Evolutionary conservation across 2,329 filamentous ascomycete species (phyloP).

Genomic region (Moelleriella libera): DNA sequence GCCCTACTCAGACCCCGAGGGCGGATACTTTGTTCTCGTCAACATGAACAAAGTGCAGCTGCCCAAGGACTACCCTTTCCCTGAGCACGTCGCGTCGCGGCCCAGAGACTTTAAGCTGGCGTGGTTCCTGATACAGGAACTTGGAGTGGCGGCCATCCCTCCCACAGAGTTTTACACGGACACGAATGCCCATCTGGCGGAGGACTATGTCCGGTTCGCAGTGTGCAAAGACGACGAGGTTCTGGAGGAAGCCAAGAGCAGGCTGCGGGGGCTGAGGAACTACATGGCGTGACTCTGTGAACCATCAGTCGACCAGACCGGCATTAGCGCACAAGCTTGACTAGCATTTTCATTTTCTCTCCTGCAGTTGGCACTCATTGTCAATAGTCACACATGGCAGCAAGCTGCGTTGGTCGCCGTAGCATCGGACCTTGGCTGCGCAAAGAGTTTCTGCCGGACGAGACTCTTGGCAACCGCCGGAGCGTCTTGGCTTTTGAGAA

Average conservation of each 20-base stretch:
- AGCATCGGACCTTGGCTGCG: too few relatives aligned
- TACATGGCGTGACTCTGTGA: constrained; percentile 35
- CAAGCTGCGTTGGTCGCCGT: too few relatives aligned
- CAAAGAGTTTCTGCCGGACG: too few relatives aligned
- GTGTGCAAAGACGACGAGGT: constrained; percentile 92
- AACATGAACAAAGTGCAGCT: constrained; percentile 83
- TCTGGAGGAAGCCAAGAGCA: constrained; percentile 63
- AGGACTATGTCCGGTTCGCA: constrained; percentile 89
- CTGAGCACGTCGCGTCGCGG: constrained; percentile 69
- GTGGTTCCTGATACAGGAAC: constrained; percentile 94
- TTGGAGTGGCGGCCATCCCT: constrained; percentile 90
- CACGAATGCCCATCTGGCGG: constrained; percentile 66
- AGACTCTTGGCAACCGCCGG: too few relatives aligned
- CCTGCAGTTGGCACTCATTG: too few relatives aligned
- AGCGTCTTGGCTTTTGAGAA: too few relatives aligned
- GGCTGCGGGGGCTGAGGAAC: constrained; percentile 58
- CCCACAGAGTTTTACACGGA: constrained; percentile 96
- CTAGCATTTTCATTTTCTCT: too few relatives aligned
- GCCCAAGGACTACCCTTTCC: constrained; percentile 76
- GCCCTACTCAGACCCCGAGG: constrained; percentile 83
- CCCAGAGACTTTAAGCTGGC: constrained; percentile 87
- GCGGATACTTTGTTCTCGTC: constrained; percentile 92
- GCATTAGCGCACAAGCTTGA: neutral
- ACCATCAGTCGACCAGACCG: neutral
- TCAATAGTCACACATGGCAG: too few relatives aligned